A percentile compares a stretch with the other conserved stretches of the same genome.
phyloP scores from a whole-genome alignment of 2,329 filamentous ascomycete species.

The Gaeumannomyces tritici region DNA sequence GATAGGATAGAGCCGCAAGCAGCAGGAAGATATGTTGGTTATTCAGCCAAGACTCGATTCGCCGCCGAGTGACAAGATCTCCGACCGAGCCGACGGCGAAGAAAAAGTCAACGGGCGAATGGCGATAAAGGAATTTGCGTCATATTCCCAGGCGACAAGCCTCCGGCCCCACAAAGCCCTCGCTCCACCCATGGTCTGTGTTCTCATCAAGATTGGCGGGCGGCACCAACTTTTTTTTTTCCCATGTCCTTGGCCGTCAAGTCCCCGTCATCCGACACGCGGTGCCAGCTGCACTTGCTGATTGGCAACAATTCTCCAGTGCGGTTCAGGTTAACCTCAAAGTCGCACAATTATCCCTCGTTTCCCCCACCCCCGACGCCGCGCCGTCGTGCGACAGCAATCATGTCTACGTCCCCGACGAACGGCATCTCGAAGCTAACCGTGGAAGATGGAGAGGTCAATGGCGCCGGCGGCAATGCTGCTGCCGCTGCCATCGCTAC shows the following conservation, averaged over 20 bases:
- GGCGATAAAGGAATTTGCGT: conserved; percentile 2
- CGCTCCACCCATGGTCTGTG: neutral
- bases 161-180: neutral
- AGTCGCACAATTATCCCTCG: neutral
- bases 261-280: neutral
- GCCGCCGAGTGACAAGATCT: neutral
- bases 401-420: conserved; percentile 1
- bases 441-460: neutral
- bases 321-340: neutral
- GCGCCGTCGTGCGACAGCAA: neutral
- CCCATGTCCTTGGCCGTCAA: neutral
- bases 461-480: neutral
- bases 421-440: conserved; percentile 3
- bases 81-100: neutral
- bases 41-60: neutral
- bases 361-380: neutral
- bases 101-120: neutral
- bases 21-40: neutral
- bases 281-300: neutral
- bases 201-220: neutral
- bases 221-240: neutral
- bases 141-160: neutral
- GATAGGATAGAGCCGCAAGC: neutral
- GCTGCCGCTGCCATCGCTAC: neutral
- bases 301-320: neutral